phyloP scores from a whole-genome alignment of 2,329 filamentous ascomycete genomes.

The Aureobasidium sp. region DNA sequence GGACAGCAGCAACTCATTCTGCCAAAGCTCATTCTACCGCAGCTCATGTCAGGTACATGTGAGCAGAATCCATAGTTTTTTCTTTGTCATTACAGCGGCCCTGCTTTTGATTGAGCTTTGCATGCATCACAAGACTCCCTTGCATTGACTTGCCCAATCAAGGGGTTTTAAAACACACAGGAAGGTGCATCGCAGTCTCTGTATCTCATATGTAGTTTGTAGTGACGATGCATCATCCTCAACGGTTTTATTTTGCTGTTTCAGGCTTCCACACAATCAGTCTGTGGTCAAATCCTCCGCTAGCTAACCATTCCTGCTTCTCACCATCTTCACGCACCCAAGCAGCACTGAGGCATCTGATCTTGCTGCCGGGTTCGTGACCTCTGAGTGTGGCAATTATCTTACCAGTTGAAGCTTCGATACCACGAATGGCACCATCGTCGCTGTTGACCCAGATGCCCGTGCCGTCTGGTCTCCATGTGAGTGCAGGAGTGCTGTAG shows the following conservation, averaged over 20 bases:
- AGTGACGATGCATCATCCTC: background rate
- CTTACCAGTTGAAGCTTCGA: constrained; percentile 54
- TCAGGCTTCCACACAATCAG: constrained; percentile 49
- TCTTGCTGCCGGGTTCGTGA: constrained; percentile 52
- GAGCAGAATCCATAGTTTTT: too few species aligned
- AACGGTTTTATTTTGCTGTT: background rate
- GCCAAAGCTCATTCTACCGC: too few species aligned
- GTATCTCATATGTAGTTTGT: too few species aligned
- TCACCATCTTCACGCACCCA: constrained; percentile 27
- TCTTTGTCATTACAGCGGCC: too few species aligned
- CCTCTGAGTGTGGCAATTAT: constrained; percentile 43
- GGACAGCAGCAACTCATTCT: too few species aligned
- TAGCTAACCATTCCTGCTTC: constrained; percentile 51
- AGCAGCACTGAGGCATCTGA: constrained; percentile 53
- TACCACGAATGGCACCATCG: constrained; percentile 54
- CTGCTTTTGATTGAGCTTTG: too few species aligned
- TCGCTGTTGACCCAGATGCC: constrained; percentile 61
- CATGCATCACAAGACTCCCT: too few species aligned
- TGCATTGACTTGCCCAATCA: too few species aligned
- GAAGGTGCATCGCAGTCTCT: too few species aligned
- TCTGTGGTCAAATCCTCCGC: constrained; percentile 58
- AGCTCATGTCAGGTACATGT: too few species aligned
- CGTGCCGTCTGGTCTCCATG: constrained; percentile 50
- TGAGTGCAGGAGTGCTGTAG: constrained; percentile 56
- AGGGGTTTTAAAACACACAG: too few species aligned